These are phyloP conservation scores for Phytophthora fragariaefolia DNA, from an alignment of 352 stramenopile genomes.

Conservation along the genomic window DNA sequence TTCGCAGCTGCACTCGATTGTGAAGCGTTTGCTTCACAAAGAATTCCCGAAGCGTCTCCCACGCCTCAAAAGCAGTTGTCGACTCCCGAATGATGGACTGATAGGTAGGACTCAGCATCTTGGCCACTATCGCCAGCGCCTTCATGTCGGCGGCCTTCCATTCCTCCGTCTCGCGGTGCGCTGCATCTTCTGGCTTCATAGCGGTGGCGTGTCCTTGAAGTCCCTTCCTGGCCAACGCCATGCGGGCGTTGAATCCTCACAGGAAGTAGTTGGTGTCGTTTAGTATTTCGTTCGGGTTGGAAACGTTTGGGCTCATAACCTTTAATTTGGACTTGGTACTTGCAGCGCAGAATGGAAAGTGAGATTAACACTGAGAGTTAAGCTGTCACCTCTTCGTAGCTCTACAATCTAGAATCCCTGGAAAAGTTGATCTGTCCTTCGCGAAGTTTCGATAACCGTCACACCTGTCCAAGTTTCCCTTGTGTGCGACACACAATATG, in stretches of 20 bases:
- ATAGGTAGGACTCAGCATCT: not conserved
- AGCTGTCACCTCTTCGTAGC: no score
- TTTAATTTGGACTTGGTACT: no score
- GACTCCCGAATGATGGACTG: not conserved
- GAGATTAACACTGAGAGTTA: no score
- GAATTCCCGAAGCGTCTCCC: conserved; percentile 17
- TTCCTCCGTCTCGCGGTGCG: conserved; percentile 3
- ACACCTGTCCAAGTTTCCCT: no score
- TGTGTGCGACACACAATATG: no score
- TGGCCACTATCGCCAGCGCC: not conserved
- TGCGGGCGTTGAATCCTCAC: not conserved
- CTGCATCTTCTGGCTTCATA: not conserved
- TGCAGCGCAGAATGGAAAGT: no score
- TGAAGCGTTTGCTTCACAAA: conserved; percentile 27
- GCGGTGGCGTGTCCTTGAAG: not conserved
- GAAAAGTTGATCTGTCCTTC: no score
- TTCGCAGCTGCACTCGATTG: conserved; percentile 25
- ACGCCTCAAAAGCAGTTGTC: conserved; percentile 15
- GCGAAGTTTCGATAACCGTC: no score
- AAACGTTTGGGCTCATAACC: not conserved
- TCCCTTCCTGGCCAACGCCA: not conserved
- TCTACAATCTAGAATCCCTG: no score
- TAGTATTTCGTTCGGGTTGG: not conserved
- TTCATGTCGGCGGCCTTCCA: conserved; percentile 1
- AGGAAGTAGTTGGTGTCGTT: not conserved